Base-by-base conservation (phyloP, 805 yeast species). In the Ogataea glucozyma region DNA sequence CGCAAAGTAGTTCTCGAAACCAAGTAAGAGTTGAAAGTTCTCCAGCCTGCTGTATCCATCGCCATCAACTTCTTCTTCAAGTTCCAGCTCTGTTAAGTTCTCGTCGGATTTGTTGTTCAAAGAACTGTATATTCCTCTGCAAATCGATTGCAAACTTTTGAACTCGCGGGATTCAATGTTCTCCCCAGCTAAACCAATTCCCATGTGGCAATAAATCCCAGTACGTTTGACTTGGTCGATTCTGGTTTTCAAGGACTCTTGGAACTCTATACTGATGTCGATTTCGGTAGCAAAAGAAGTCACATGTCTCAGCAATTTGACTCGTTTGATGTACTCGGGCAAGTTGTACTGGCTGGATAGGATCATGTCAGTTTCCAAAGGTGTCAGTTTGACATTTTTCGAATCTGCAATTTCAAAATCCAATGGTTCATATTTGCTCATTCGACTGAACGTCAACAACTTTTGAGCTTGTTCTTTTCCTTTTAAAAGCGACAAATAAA, bases 321-420 rank as follows among this genome's bases (percentile, higher is more conserved):
- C 23, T 21, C 35, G 43, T 14, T 37, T 16, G 10, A 43, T 20
- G 24, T 49, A 49, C 33, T 40, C 49, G 19, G 29, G 24, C 23
- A 46, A n/a, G 29, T 38, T 42, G 17, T 43, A 41, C 36, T 34
- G 37, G 13, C 27, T 31, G 4, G 44, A 26, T 33, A 49, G 32
- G 11, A 49, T 27, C 26, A 49, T 33, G 13, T 46, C 44, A 6
- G 34, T 16, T 41, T 49, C 53, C 13, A 45, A 13, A 3, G 48
- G 53, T 11, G 53, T 49, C 40, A 49, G 26, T 14, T 6, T 26
- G 16, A 43, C 29, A 5, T 14, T 12, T 1, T 18, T 21, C 6
- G 18, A 7, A 5, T 29, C 40, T 4, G 26, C 26, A 12, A n/a
- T 34, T n/a, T 20, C 40, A 31, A 46, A 49, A 11, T 12, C 19